Evolutionary conservation across 176 grass and related monocot species (phyloP).

Genomic region (Musa acuminata): DNA sequence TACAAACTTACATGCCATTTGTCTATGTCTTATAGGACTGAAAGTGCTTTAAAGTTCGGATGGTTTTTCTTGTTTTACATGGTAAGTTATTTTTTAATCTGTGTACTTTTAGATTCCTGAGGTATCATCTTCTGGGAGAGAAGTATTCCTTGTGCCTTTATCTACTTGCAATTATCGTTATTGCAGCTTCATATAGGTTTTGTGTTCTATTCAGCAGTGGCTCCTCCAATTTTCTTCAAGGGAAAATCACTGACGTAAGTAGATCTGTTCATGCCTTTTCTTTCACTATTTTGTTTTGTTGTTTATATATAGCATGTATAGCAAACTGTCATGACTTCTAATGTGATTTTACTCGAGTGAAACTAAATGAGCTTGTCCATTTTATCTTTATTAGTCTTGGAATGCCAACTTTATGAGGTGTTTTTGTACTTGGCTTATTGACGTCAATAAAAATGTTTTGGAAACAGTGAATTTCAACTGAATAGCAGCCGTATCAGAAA

Average conservation of each 20-base stretch:
- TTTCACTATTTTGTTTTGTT: neutral
- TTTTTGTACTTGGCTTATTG: neutral
- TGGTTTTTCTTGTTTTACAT: slow-evolving; percentile 94
- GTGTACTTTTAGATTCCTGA: neutral
- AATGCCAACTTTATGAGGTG: neutral
- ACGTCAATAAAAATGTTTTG: neutral
- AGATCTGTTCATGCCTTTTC: neutral
- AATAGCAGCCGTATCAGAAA: neutral
- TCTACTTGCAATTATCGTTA: neutral
- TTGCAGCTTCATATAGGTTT: slow-evolving; percentile 88
- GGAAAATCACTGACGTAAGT: slow-evolving; percentile 99
- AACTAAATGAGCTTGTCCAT: neutral
- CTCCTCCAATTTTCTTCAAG: slow-evolving; percentile 87
- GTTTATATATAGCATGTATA: neutral
- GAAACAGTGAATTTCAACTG: neutral
- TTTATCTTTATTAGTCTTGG: neutral
- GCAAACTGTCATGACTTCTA: neutral
- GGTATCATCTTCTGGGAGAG: neutral
- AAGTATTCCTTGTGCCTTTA: neutral
- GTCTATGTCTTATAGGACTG: slow-evolving; percentile 64
- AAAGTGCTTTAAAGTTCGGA: slow-evolving; percentile 85
- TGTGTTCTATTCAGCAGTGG: slow-evolving; percentile 72
- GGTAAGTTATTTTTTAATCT: slow-evolving; percentile 29
- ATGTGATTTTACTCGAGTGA: neutral
- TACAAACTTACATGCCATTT: neutral